These are phyloP conservation scores for Candolleomyces efflorescens DNA, from an alignment of 768 basidiomycete species.

Conservation along the genomic window DNA sequence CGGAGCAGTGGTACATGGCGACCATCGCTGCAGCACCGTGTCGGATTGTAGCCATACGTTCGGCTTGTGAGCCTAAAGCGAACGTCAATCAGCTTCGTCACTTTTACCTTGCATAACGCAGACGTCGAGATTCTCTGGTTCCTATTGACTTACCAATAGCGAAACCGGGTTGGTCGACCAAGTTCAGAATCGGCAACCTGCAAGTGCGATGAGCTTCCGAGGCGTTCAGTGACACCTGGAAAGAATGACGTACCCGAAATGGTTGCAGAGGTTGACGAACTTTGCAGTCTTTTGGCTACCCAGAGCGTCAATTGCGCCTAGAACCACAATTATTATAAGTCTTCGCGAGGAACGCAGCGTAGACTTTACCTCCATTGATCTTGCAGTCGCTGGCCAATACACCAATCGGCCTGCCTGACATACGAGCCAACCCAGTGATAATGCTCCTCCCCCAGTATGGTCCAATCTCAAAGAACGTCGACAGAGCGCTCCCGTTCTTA, in stretches of 20 bases:
- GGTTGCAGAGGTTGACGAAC: slow-evolving; percentile 35
- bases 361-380: slow-evolving; percentile 34
- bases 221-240: no score
- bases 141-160: slow-evolving; percentile 32
- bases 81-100: not conserved
- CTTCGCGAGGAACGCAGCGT: no score
- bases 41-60: slow-evolving; percentile 34
- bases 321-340: no score
- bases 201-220: not conserved
- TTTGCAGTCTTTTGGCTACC: slow-evolving; percentile 36
- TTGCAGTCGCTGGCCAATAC: slow-evolving; percentile 35
- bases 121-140: no score
- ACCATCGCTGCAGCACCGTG: slow-evolving; percentile 35
- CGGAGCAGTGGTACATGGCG: slow-evolving; percentile 32
- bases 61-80: slow-evolving; percentile 28
- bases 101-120: no score
- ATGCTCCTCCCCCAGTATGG: slow-evolving; percentile 32
- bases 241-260: slow-evolving; percentile 28
- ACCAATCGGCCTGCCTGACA: slow-evolving; percentile 30
- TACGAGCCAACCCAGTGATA: slow-evolving; percentile 35
- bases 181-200: slow-evolving; percentile 34
- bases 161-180: slow-evolving; percentile 39
- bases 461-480: slow-evolving; percentile 34
- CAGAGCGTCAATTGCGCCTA: slow-evolving; percentile 35
- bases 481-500: slow-evolving; percentile 6